phyloP scores from a whole-genome alignment of 352 stramenopile genomes.

The Paralagenidium karlingii region DNA sequence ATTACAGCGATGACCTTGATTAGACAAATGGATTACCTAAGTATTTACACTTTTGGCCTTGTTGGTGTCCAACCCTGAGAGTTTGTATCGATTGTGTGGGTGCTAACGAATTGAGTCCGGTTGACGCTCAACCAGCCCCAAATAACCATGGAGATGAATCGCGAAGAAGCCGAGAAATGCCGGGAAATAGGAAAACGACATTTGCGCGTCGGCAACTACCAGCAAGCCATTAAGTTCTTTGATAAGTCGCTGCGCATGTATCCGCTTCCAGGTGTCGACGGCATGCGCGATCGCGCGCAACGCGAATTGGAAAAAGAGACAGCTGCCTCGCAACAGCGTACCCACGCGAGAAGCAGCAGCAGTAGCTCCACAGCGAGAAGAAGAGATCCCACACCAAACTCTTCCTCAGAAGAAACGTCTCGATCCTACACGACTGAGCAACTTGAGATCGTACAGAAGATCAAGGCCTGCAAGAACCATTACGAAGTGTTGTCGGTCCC shows the following conservation, averaged over 20 bases:
- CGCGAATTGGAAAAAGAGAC: slow-evolving; percentile 36
- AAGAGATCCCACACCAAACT: slow-evolving; percentile 6
- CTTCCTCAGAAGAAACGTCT: slow-evolving; percentile 20
- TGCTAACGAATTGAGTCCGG: background rate
- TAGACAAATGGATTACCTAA: background rate
- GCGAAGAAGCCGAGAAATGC: slow-evolving; percentile 86
- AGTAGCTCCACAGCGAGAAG: too few species aligned
- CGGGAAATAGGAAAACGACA: slow-evolving; percentile 83
- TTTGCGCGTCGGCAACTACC: slow-evolving; percentile 70
- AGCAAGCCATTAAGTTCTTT: slow-evolving; percentile 87
- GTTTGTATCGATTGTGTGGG: background rate
- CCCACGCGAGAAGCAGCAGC: slow-evolving; percentile 3
- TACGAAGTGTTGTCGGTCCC: slow-evolving; percentile 81
- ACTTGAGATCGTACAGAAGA: slow-evolving; percentile 77
- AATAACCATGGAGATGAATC: slow-evolving; percentile 83
- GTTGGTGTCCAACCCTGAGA: background rate
- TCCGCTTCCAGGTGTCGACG: slow-evolving; percentile 72
- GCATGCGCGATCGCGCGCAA: slow-evolving; percentile 58
- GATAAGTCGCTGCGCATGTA: slow-evolving; percentile 87
- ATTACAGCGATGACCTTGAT: background rate
- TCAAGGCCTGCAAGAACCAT: slow-evolving; percentile 77
- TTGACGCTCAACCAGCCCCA: background rate
- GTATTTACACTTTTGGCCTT: background rate
- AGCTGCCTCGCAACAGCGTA: slow-evolving; percentile 12
- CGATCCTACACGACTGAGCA: slow-evolving; percentile 71